Percentiles rank a stretch among this genome's conserved stretches.
Evolutionary conservation across 2,329 filamentous ascomycete genomes (phyloP).

Genomic region (Biscogniauxia sp.): DNA sequence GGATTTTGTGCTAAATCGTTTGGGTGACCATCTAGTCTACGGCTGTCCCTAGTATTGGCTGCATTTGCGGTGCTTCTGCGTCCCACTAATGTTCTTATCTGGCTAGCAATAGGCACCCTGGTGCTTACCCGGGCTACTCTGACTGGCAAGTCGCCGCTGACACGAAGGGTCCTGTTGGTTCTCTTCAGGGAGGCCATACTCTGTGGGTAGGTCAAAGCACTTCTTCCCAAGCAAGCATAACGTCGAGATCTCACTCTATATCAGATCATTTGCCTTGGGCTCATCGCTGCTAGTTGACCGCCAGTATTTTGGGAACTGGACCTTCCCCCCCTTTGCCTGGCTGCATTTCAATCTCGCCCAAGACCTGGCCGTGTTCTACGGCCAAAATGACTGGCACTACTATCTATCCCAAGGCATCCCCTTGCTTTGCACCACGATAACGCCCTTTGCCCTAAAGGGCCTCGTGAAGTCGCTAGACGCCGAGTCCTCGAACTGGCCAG

Average conservation of each 20-base stretch:
- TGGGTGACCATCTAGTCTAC: conserved; percentile 40
- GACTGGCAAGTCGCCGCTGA: conserved; percentile 40
- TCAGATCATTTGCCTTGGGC: conserved; percentile 52
- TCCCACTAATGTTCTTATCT: conserved; percentile 86
- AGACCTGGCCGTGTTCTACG: conserved; percentile 89
- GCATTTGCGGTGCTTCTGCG: conserved; percentile 81
- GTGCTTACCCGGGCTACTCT: conserved; percentile 44
- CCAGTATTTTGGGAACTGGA: conserved; percentile 80
- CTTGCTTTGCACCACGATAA: conserved; percentile 75
- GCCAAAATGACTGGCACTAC: conserved; percentile 86
- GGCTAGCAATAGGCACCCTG: conserved; percentile 64
- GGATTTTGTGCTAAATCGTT: conserved; percentile 7
- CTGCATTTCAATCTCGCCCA: conserved; percentile 88
- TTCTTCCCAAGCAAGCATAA: not conserved
- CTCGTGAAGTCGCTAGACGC: conserved; percentile 51
- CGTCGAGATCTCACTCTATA: conserved; percentile 7
- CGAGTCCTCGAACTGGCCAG: conserved; percentile 34
- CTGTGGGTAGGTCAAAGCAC: conserved; percentile 49
- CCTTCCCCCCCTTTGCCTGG: conserved; percentile 83
- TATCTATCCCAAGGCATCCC: conserved; percentile 89
- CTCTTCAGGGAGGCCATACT: conserved; percentile 63
- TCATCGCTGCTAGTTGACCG: conserved; percentile 69
- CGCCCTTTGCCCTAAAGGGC: conserved; percentile 72
- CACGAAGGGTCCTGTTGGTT: conserved; percentile 43
- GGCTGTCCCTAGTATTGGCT: conserved; percentile 69